Conservation (phyloP, 768 basidiomycete genomes). For the Sutorius australiensis region DNA sequence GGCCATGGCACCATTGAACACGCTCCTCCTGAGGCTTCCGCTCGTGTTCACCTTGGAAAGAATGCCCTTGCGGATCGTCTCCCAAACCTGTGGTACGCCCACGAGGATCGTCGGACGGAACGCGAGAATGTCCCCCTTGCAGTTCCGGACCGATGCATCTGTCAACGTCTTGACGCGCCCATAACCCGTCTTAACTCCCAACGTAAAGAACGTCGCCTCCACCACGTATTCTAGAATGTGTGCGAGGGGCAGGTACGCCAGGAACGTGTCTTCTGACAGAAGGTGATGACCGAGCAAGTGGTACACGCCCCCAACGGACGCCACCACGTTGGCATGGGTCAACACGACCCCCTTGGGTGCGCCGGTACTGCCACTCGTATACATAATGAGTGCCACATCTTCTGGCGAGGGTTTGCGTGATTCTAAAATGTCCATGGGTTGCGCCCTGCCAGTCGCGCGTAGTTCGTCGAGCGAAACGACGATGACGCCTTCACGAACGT, state of each 20-base stretch:
- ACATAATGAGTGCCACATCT: slow-evolving; percentile 69
- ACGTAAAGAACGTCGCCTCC: slow-evolving; percentile 71
- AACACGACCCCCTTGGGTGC: slow-evolving; percentile 93
- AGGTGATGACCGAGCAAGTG: slow-evolving; percentile 60
- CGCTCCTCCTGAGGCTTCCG: slow-evolving; percentile 60
- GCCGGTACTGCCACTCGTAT: slow-evolving; percentile 89
- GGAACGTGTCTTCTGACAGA: slow-evolving; percentile 39
- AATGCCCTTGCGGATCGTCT: slow-evolving; percentile 95
- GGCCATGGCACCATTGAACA: slow-evolving; percentile 78
- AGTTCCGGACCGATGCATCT: slow-evolving; percentile 85
- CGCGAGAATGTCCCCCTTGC: slow-evolving; percentile 79
- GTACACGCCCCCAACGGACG: slow-evolving; percentile 81
- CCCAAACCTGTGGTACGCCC: slow-evolving; percentile 96
- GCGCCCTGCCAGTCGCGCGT: slow-evolving; percentile 56
- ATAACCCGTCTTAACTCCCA: slow-evolving; percentile 82
- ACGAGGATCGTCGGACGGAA: slow-evolving; percentile 89
- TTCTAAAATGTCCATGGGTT: slow-evolving; percentile 50
- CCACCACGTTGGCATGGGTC: slow-evolving; percentile 81
- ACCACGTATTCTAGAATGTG: slow-evolving; percentile 97
- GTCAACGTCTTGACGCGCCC: slow-evolving; percentile 96
- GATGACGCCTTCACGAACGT: slow-evolving; percentile 53
- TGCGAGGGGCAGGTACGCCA: slow-evolving; percentile 91
- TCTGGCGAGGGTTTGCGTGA: slow-evolving; percentile 45
- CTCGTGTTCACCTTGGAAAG: slow-evolving; percentile 69
- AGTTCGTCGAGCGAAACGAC: slow-evolving; percentile 69